Base-by-base conservation (phyloP, 2,329 filamentous ascomycete species). In the Ophiostoma ips region DNA sequence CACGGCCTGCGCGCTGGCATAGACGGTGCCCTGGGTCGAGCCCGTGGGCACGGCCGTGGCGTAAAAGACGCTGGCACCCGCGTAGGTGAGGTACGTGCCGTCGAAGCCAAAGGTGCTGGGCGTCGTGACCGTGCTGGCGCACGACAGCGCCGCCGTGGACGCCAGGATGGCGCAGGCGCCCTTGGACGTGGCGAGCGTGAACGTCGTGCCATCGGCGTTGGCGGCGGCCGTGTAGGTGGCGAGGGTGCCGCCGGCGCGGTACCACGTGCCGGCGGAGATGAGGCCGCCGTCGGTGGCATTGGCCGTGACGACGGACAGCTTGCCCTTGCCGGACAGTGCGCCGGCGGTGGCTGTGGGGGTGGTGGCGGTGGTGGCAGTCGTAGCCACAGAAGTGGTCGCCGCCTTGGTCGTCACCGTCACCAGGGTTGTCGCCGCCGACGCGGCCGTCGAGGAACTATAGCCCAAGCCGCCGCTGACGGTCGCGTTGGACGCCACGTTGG, bases 171-270 rank as follows among this genome's bases (percentile, higher is more conserved):
- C 55, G 36, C 59, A 61, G 16, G 34, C 33, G 35, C 59, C 59
- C 54, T 59, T 59, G 56, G 57, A 59, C 4, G 58, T 55, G 35
- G 35, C 56, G 18, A 60, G 53, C 10, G 55, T 56, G 35, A 60
- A 60, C 3, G 53, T 50, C 16, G 38, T 24, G 9, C 55, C 55
- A 50, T 57, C 56, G 11, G 51, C 38, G 36, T 46, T 51, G 18
- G 58, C 52, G 10, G 54, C 57, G 6, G 58, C 58, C 24, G 59
- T 60, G 54, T 55, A 61, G 11, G 56, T 56, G 18, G 59, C 59
- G 11, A 57, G 58, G 11, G 57, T 59, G 52, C 59, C 58, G 50
- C 59, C 55, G 36, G 37, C 52, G 41, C 58, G 49, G 56, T 59
- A 59, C 59, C 59, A 61, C 5, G 55, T 56, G 43, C 59, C 59